Percentiles rank a stretch among this genome's conserved stretches.
Evolutionary conservation across 1,284 basidiomycete genomes (phyloP).

Genomic region (Papiliotrema flavescens): DNA sequence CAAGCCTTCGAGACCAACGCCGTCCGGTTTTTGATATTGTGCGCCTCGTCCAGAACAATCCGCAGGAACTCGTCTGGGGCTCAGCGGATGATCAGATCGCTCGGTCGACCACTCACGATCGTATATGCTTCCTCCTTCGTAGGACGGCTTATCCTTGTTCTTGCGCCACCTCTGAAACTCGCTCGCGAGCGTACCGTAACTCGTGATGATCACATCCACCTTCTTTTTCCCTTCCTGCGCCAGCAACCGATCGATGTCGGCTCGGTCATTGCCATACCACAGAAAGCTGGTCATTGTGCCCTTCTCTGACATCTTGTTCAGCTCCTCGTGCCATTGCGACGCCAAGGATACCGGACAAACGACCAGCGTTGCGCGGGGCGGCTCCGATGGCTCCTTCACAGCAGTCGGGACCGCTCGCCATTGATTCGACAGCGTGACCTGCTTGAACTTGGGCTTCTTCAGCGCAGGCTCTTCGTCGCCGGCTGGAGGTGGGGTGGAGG

Average conservation of each 20-base stretch:
- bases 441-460: conserved; percentile 46
- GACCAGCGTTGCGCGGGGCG: conserved; percentile 70
- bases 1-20: conserved; percentile 89
- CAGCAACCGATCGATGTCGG: conserved; percentile 64
- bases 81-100: too few relatives aligned
- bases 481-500: conserved; percentile 2
- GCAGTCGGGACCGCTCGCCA: conserved; percentile 40
- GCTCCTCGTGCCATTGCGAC: conserved; percentile 85
- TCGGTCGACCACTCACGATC: conserved; percentile 63
- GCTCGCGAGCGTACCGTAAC: conserved; percentile 81
- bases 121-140: conserved; percentile 55
- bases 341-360: conserved; percentile 90
- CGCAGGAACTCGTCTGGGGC: conserved; percentile 41
- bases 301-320: conserved; percentile 62
- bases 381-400: conserved; percentile 19
- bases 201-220: conserved; percentile 80
- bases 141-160: conserved; percentile 55
- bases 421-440: conserved; percentile 47
- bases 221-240: conserved; percentile 54
- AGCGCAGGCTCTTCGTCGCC: conserved; percentile 21
- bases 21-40: conserved; percentile 86
- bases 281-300: conserved; percentile 63
- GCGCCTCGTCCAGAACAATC: conserved; percentile 71
- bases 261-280: conserved; percentile 82
- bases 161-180: conserved; percentile 65